phyloP scores from a whole-genome alignment of 495 filamentous ascomycete genomes.

The Cenococcum geophilum region DNA sequence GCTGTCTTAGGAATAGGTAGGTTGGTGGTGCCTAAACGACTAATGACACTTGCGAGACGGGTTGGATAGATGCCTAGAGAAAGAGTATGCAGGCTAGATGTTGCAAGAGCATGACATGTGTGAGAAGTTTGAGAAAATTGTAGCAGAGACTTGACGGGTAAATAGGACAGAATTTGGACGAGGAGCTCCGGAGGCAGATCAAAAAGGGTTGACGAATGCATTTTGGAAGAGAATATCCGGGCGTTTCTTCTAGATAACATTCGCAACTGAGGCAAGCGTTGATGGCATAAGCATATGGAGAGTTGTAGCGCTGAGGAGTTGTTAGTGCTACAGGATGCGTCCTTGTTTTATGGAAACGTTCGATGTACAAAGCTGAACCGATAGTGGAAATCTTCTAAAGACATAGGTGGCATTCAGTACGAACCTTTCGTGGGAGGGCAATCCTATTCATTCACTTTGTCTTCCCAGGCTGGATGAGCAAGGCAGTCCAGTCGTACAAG shows the following conservation, averaged over 20 bases:
- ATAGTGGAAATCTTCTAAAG: too few relatives aligned
- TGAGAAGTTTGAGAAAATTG: slow-evolving; percentile 26
- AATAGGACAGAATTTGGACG: slow-evolving; percentile 26
- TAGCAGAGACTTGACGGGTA: slow-evolving; percentile 26
- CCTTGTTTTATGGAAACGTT: too few relatives aligned
- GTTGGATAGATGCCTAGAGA: slow-evolving; percentile 30
- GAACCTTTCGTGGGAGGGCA: background rate
- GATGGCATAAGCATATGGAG: background rate
- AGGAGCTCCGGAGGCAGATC: slow-evolving; percentile 28
- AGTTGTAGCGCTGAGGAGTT: too few relatives aligned
- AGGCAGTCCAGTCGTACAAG: background rate
- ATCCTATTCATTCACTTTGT: background rate
- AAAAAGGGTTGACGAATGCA: slow-evolving; percentile 14
- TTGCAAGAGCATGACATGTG: slow-evolving; percentile 23
- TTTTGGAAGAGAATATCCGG: background rate
- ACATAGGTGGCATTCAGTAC: too few relatives aligned
- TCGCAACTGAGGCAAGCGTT: background rate
- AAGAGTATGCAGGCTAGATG: slow-evolving; percentile 24
- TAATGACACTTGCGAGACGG: slow-evolving; percentile 19
- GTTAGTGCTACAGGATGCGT: too few relatives aligned
- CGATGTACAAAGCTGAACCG: too few relatives aligned
- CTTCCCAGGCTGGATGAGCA: background rate
- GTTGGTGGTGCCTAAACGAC: slow-evolving; percentile 11
- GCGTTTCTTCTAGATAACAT: background rate
- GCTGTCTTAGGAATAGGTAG: slow-evolving; percentile 8